These are phyloP conservation scores for Pouteria campechiana DNA, from an alignment of 179 eudicot genomes.

Conservation along the genomic window DNA sequence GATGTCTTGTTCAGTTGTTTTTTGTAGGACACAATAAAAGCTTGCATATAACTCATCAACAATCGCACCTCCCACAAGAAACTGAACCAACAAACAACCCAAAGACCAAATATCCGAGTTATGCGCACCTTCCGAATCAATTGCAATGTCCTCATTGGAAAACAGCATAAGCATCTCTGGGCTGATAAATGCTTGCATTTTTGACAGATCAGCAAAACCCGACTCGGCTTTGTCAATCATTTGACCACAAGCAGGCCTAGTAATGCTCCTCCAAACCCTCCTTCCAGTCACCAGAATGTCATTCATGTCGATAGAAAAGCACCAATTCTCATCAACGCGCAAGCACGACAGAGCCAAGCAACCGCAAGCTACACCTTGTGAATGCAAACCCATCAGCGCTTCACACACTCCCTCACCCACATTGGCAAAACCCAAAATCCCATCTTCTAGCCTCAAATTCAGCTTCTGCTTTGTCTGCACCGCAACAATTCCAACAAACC, in stretches of 20 bases:
- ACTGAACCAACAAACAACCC: slow-evolving; percentile 46
- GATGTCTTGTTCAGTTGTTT: slow-evolving; percentile 11
- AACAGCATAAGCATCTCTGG: slow-evolving; percentile 56
- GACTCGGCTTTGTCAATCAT: slow-evolving; percentile 11
- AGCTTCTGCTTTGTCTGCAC: background rate
- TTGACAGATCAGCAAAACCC: slow-evolving; percentile 7
- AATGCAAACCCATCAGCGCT: slow-evolving; percentile 31
- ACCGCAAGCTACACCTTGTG: slow-evolving; percentile 47
- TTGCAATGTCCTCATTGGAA: slow-evolving; percentile 21
- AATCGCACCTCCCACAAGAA: slow-evolving; percentile 50
- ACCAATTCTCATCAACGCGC: slow-evolving; percentile 52
- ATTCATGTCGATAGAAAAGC: slow-evolving; percentile 31
- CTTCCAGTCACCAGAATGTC: slow-evolving; percentile 36
- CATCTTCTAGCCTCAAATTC: background rate
- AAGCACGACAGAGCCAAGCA: slow-evolving; percentile 40
- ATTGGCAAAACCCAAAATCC: slow-evolving; percentile 13
- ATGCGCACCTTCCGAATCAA: slow-evolving; percentile 14
- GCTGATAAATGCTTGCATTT: slow-evolving; percentile 34
- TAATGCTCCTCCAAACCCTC: slow-evolving; percentile 26
- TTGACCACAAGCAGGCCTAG: too few relatives aligned
- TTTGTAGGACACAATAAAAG: slow-evolving; percentile 9
- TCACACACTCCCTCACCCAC: slow-evolving; percentile 60
- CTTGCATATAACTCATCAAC: slow-evolving; percentile 20
- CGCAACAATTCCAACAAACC: slow-evolving; percentile 1
- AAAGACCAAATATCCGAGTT: slow-evolving; percentile 71